Base-by-base conservation (phyloP, 495 filamentous ascomycete genomes). In the Podospora didyma region DNA sequence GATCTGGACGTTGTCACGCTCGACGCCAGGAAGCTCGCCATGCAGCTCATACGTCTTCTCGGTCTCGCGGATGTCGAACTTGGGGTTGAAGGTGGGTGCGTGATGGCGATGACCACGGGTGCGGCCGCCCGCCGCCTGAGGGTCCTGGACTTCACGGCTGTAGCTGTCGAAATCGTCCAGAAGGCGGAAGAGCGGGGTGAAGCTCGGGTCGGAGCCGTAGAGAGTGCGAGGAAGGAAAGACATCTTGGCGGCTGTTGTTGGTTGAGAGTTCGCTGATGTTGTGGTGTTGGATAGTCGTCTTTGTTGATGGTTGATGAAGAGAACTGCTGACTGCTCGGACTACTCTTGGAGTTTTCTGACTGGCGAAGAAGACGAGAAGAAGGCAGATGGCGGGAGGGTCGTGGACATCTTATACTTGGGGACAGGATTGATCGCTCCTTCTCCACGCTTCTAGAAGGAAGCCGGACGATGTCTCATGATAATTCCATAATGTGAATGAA, bases 1-100 rank as follows among this genome's bases (percentile, higher is more conserved):
- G 63, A 96, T 88, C 51, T 82, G 74, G 59, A 96, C 72, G 63
- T 95, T 78, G 55, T 87, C 82, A 65, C 89, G 87, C 48, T 89
- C 81, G 46, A 92, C 78, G 39, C 93, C 93, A 0, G 93, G 90
- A 0, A 96, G 81, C 70, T 96, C 93, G 62, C 91, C 92, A 63
- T 94, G 84, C 2, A 97, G 85, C 62, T 92, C 81, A 71, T 93
- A 97, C 61, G 67, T 68, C 14, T 83, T 65, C 42, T 80, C 75
- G 2, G 76, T 70, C 72, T 96, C 91, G 54, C 81, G 80, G 46
- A 96, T 79, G 66, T 97, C 92, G 73, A 97, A 96, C 58, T 82
- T 62, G 51, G 68, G 68, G 45, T 19, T 59, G 66, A 69, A 63
- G 24, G 49, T 16, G 22, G 17, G 23, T 9, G 23, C 16, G 23